Conservation (phyloP, 495 filamentous ascomycete species). For the Tuber melanosporum region DNA sequence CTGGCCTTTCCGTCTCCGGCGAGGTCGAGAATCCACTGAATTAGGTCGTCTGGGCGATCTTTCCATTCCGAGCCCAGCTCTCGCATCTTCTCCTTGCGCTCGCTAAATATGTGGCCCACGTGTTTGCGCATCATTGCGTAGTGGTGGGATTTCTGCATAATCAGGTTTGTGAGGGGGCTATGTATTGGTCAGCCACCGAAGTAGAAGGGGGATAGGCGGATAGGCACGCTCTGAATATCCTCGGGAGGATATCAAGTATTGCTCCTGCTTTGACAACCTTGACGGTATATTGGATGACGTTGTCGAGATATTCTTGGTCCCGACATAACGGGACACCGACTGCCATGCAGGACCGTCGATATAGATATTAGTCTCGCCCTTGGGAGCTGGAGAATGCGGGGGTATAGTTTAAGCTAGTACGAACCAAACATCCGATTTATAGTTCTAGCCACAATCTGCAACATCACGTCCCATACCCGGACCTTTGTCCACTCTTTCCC, state of each 20-base stretch:
- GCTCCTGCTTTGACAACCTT: conserved; percentile 7
- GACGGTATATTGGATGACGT: conserved; percentile 23
- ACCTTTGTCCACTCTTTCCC: conserved; percentile 29
- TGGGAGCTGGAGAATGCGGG: no score
- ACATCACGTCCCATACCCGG: conserved; percentile 29
- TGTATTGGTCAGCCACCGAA: background rate
- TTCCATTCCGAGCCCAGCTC: conserved; percentile 34
- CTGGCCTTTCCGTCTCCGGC: conserved; percentile 20
- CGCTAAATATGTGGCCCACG: conserved; percentile 32
- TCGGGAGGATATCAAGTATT: conserved; percentile 31
- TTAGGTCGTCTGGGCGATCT: conserved; percentile 33
- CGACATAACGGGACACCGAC: conserved; percentile 35
- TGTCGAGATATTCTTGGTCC: conserved; percentile 31
- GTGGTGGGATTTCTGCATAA: background rate
- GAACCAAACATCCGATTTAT: conserved; percentile 29
- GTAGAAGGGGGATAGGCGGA: background rate
- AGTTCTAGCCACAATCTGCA: conserved; percentile 25
- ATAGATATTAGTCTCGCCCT: background rate
- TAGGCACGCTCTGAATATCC: conserved; percentile 19
- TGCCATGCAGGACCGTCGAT: background rate
- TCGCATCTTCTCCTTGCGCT: conserved; percentile 28
- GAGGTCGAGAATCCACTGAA: conserved; percentile 37
- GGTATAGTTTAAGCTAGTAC: background rate
- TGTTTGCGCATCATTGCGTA: background rate
- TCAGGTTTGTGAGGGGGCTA: background rate